Evolutionary conservation across 768 basidiomycete genomes (phyloP).

Genomic region (Mycena vulgaris): DNA sequence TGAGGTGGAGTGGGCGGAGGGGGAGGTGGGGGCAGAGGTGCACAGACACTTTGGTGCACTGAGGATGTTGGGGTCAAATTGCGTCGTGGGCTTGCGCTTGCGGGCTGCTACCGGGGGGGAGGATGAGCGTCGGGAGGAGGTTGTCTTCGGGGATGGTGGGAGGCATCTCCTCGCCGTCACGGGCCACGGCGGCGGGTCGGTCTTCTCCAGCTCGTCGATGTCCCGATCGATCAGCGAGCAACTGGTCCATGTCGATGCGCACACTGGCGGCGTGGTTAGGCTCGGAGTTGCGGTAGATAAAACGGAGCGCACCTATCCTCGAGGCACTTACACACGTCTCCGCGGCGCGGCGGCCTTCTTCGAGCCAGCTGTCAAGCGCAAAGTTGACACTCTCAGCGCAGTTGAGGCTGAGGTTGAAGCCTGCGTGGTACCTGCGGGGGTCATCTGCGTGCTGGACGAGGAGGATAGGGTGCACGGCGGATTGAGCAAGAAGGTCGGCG

Average conservation of each 20-base stretch:
- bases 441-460: conserved; percentile 90
- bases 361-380: conserved; percentile 94
- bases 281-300: background rate
- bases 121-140: background rate
- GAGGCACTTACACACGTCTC: conserved; percentile 83
- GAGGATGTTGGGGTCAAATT: conserved; percentile 26
- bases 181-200: conserved; percentile 35
- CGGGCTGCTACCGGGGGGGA: conserved; percentile 26
- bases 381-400: conserved; percentile 99
- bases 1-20: conserved; percentile 12
- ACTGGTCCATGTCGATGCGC: conserved; percentile 92
- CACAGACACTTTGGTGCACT: conserved; percentile 27
- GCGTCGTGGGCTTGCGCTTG: conserved; percentile 35
- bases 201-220: conserved; percentile 52
- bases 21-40: too few relatives aligned
- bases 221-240: conserved; percentile 81
- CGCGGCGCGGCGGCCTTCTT: conserved; percentile 86
- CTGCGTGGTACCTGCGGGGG: conserved; percentile 95
- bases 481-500: conserved; percentile 87
- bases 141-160: background rate
- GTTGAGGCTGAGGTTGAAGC: conserved; percentile 96
- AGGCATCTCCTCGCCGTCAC: conserved; percentile 15
- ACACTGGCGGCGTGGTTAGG: conserved; percentile 72
- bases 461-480: conserved; percentile 85
- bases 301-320: conserved; percentile 73